These are phyloP conservation scores for Diaporthe vaccinii DNA, from an alignment of 2,329 filamentous ascomycete species.

Conservation along the genomic window DNA sequence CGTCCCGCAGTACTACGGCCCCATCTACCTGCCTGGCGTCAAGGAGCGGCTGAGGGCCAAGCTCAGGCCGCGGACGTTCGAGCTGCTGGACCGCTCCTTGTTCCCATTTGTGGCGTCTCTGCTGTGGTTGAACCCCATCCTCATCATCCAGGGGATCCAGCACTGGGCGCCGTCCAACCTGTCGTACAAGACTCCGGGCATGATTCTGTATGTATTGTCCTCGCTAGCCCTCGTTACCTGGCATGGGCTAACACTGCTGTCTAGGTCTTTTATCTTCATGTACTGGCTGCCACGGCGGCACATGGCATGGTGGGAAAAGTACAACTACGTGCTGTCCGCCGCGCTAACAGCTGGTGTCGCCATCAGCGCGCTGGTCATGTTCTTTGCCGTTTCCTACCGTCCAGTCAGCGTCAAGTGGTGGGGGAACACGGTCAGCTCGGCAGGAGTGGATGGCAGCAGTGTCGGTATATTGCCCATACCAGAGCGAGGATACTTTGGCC, in stretches of 20 bases:
- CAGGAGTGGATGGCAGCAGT: constrained; percentile 44
- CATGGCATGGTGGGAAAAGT: constrained; percentile 59
- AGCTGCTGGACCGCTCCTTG: constrained; percentile 52
- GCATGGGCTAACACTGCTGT: neutral
- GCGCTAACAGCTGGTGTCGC: constrained; percentile 55
- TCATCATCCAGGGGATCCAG: constrained; percentile 57
- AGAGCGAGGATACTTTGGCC: constrained; percentile 45
- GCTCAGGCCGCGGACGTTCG: constrained; percentile 51
- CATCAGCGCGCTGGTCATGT: constrained; percentile 54
- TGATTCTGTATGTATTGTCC: constrained; percentile 48
- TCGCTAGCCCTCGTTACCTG: no score
- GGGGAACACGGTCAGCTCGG: constrained; percentile 56
- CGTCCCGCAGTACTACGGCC: constrained; percentile 50
- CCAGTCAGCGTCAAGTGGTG: constrained; percentile 53
- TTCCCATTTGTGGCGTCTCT: constrained; percentile 55
- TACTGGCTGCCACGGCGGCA: constrained; percentile 55
- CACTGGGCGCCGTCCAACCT: constrained; percentile 60
- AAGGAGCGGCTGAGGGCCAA: constrained; percentile 49
- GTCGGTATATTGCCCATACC: constrained; percentile 43
- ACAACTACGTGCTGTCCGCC: constrained; percentile 57
- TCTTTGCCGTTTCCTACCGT: constrained; percentile 55
- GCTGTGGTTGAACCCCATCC: constrained; percentile 56
- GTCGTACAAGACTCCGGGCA: constrained; percentile 58
- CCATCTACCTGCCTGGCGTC: constrained; percentile 52
- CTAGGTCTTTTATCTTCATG: constrained; percentile 56